Evolutionary conservation across 106 monocot genomes (phyloP).

Genomic region (Dendrobium chrysotoxum): DNA sequence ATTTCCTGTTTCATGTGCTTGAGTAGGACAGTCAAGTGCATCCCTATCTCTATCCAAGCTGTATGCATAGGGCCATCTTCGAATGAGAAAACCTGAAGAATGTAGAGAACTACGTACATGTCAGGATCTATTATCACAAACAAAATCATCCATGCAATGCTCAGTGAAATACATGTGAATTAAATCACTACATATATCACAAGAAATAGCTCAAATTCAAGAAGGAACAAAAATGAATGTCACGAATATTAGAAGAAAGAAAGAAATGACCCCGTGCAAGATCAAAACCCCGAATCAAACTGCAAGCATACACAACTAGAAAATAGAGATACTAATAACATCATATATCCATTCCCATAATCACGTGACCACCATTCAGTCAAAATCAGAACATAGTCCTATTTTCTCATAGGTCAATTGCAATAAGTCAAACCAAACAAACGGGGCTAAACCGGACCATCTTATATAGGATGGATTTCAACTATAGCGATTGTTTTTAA

Average conservation of each 20-base stretch:
- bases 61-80: constrained; percentile 57
- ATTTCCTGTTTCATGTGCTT: constrained; percentile 11
- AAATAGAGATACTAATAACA: neutral
- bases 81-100: constrained; percentile 65
- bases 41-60: constrained; percentile 47
- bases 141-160: neutral
- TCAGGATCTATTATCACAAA: neutral
- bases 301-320: neutral
- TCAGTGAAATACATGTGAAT: neutral
- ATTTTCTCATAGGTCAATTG: neutral
- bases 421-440: neutral
- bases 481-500: neutral
- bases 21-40: constrained; percentile 36
- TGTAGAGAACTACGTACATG: constrained; percentile 2
- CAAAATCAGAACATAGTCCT: too few species aligned
- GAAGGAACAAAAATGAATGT: neutral
- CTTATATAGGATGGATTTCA: neutral
- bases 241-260: neutral
- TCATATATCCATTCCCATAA: neutral
- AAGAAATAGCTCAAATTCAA: neutral
- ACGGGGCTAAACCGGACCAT: neutral
- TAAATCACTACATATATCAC: neutral
- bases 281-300: neutral
- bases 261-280: neutral
- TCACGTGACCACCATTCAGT: too few species aligned